Percentiles rank a stretch among this genome's conserved stretches.
Evolutionary conservation across 768 basidiomycete genomes (phyloP).

Genomic region (Calvatia gigantea): DNA sequence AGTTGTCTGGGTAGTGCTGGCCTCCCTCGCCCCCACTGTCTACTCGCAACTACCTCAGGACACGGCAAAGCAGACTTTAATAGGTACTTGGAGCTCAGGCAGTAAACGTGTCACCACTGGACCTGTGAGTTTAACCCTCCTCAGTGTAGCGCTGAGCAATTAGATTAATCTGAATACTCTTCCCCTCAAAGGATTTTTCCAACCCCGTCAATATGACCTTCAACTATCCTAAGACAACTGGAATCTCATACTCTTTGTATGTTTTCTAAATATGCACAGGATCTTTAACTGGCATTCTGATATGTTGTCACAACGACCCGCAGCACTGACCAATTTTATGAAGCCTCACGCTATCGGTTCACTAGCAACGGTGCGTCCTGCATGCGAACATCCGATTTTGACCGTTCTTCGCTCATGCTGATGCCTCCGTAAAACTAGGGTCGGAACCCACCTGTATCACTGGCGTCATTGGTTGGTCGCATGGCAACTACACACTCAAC

Average conservation of each 20-base stretch:
- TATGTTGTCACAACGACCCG: slow-evolving; percentile 38
- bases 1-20: slow-evolving; percentile 36
- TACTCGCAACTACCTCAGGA: slow-evolving; percentile 2
- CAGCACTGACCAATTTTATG: slow-evolving; percentile 74
- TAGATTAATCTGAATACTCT: slow-evolving; percentile 12
- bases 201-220: slow-evolving; percentile 82
- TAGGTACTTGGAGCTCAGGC: slow-evolving; percentile 87
- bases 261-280: slow-evolving; percentile 25
- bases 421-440: slow-evolving; percentile 39
- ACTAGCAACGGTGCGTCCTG: slow-evolving; percentile 67
- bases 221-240: slow-evolving; percentile 80
- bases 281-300: not conserved
- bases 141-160: not conserved
- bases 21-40: slow-evolving; percentile 28
- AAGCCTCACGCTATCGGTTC: slow-evolving; percentile 90
- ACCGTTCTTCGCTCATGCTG: not conserved
- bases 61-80: slow-evolving; percentile 25
- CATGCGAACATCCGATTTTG: not conserved
- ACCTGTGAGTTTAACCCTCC: slow-evolving; percentile 59
- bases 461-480: slow-evolving; percentile 85
- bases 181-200: slow-evolving; percentile 63
- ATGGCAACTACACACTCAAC: slow-evolving; percentile 70
- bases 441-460: slow-evolving; percentile 85
- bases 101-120: slow-evolving; percentile 77
- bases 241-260: slow-evolving; percentile 88